phyloP scores from a whole-genome alignment of 306 rosid genomes.

The Prunus salicina region DNA sequence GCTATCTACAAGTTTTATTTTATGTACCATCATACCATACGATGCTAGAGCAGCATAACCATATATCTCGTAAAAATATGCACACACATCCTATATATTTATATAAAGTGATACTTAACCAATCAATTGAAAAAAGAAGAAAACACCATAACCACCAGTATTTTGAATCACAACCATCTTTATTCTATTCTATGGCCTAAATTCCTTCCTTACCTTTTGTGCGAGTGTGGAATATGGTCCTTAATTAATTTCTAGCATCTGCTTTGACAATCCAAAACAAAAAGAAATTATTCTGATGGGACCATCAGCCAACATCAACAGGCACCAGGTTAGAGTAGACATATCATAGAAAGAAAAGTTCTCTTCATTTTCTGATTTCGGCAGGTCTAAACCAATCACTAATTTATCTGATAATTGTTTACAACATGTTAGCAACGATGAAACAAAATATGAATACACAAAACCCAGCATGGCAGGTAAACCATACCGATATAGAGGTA shows the following conservation, averaged over 20 bases:
- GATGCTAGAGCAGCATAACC: background rate
- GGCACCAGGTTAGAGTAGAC: slow-evolving; percentile 12
- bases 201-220: slow-evolving; percentile 17
- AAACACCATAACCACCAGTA: background rate
- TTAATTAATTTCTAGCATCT: slow-evolving; percentile 21
- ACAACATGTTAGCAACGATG: slow-evolving; percentile 55
- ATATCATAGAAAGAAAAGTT: background rate
- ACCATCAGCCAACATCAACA: background rate
- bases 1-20: too few species aligned
- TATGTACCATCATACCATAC: too few species aligned
- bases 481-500: slow-evolving; percentile 74
- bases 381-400: slow-evolving; percentile 29
- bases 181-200: slow-evolving; percentile 1
- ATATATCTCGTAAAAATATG: background rate
- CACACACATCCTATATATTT: background rate
- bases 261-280: slow-evolving; percentile 3
- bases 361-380: slow-evolving; percentile 14
- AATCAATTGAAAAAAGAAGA: background rate
- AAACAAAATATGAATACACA: slow-evolving; percentile 63
- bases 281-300: background rate
- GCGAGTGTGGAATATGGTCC: slow-evolving; percentile 22
- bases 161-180: slow-evolving; percentile 10
- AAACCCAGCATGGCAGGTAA: slow-evolving; percentile 90
- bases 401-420: slow-evolving; percentile 17
- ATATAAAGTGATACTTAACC: background rate